A percentile compares a stretch with the other conserved stretches of the same genome.
phyloP scores from a whole-genome alignment of 1,284 basidiomycete species.

The Cutaneotrichosporon sp. region DNA sequence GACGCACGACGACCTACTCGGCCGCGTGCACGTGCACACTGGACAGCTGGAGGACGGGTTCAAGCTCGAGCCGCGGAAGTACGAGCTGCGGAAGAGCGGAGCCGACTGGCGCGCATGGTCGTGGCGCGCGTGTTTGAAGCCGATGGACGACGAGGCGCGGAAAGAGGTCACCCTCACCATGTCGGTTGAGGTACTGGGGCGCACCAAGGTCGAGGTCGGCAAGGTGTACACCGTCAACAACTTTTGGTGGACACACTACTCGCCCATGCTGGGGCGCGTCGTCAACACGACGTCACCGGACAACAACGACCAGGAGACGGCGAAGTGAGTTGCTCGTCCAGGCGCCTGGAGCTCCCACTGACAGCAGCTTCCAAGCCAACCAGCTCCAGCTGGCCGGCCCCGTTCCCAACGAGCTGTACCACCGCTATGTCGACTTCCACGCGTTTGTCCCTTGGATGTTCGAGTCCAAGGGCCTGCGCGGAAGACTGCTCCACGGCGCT shows the following conservation, averaged over 20 bases:
- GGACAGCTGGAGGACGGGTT: slow-evolving; percentile 37
- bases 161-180: slow-evolving; percentile 32
- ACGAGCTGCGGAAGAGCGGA: slow-evolving; percentile 52
- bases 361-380: slow-evolving; percentile 56
- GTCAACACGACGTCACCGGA: slow-evolving; percentile 38
- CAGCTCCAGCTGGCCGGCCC: slow-evolving; percentile 58
- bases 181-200: slow-evolving; percentile 53
- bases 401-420: slow-evolving; percentile 56
- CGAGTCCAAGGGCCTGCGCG: slow-evolving; percentile 51
- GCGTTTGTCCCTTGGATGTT: slow-evolving; percentile 58
- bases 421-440: slow-evolving; percentile 58
- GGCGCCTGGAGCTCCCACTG: background rate
- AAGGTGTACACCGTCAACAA: slow-evolving; percentile 57
- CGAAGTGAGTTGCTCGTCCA: slow-evolving; percentile 37
- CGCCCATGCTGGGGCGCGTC: slow-evolving; percentile 46
- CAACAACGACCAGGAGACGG: slow-evolving; percentile 17
- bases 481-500: slow-evolving; percentile 53
- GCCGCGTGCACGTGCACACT: slow-evolving; percentile 44
- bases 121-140: background rate
- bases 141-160: background rate
- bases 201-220: slow-evolving; percentile 49
- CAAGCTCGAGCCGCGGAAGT: slow-evolving; percentile 16
- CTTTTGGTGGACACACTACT: slow-evolving; percentile 50
- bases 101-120: slow-evolving; percentile 48
- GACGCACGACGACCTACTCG: slow-evolving; percentile 57